Evolutionary conservation across 176 grass and related monocot species (phyloP).

Genomic region (Ensete ventricosum): DNA sequence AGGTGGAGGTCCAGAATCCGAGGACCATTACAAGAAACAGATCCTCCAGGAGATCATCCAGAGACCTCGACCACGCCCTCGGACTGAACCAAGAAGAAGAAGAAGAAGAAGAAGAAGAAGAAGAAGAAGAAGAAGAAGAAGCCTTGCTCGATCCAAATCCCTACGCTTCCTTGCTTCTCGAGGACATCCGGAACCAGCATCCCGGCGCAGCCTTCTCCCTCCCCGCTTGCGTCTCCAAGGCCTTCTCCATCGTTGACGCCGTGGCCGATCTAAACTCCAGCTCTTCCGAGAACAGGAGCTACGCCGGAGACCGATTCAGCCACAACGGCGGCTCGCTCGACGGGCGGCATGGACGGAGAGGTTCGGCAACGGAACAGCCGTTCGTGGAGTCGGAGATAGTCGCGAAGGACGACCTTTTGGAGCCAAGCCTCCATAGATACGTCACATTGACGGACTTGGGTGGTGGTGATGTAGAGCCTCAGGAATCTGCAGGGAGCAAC

Average conservation of each 20-base stretch:
- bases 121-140: background rate
- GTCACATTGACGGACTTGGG: slow-evolving; percentile 62
- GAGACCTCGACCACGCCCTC: slow-evolving; percentile 61
- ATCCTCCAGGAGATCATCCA: slow-evolving; percentile 57
- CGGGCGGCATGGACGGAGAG: slow-evolving; percentile 21
- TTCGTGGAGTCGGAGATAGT: slow-evolving; percentile 52
- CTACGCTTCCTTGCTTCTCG: slow-evolving; percentile 64
- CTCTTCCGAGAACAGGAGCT: slow-evolving; percentile 54
- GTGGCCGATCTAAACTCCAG: slow-evolving; percentile 81
- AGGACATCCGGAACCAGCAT: slow-evolving; percentile 76
- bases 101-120: too few species aligned
- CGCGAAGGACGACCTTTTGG: slow-evolving; percentile 60
- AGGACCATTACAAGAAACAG: slow-evolving; percentile 32
- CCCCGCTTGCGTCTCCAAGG: slow-evolving; percentile 86
- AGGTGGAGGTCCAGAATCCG: slow-evolving; percentile 32
- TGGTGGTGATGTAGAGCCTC: slow-evolving; percentile 39
- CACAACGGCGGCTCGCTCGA: slow-evolving; percentile 41
- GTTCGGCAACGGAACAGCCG: background rate
- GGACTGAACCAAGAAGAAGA: slow-evolving; percentile 1
- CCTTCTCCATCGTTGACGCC: slow-evolving; percentile 93
- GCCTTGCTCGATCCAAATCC: slow-evolving; percentile 24
- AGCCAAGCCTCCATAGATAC: slow-evolving; percentile 80
- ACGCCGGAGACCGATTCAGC: slow-evolving; percentile 24
- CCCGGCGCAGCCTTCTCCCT: slow-evolving; percentile 44
- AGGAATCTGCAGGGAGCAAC: slow-evolving; percentile 88